Evolutionary conservation across 73 alveolate genomes (phyloP).

Genomic region (Paramecium sonneborni): DNA sequence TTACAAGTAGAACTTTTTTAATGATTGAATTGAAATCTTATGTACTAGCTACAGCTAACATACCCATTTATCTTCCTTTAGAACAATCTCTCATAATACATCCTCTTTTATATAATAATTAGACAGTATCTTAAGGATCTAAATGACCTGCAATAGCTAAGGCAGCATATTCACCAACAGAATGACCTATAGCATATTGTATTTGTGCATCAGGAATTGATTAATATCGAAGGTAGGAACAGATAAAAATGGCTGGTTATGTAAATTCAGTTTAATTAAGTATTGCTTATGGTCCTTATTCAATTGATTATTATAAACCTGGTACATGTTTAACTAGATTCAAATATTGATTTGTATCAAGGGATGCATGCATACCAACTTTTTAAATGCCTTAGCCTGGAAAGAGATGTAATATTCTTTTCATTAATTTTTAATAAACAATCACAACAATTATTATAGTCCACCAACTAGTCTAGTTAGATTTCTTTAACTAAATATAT

Average conservation of each 20-base stretch:
- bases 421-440: slow-evolving; percentile 27
- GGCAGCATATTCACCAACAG: slow-evolving; percentile 57
- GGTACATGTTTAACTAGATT: slow-evolving; percentile 4
- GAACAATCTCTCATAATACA: slow-evolving; percentile 52
- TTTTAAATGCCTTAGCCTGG: slow-evolving; percentile 55
- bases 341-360: not conserved
- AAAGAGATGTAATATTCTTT: slow-evolving; percentile 23
- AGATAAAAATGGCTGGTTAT: slow-evolving; percentile 30
- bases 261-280: slow-evolving; percentile 46
- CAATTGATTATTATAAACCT: slow-evolving; percentile 4
- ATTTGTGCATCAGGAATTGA: not conserved
- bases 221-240: slow-evolving; percentile 12
- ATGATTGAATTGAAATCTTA: not conserved
- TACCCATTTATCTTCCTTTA: slow-evolving; percentile 49
- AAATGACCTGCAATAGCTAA: slow-evolving; percentile 36
- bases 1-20: not conserved
- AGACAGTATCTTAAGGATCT: not conserved
- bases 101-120: slow-evolving; percentile 30
- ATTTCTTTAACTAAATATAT: slow-evolving; percentile 1
- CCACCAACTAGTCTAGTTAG: slow-evolving; percentile 34
- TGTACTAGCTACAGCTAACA: slow-evolving; percentile 14
- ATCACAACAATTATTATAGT: not conserved
- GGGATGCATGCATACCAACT: slow-evolving; percentile 42
- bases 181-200: slow-evolving; percentile 38
- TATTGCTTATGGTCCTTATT: slow-evolving; percentile 37